Conservation (phyloP, 192 early-diverging fungal genomes). For the Entomortierella beljakovae region DNA sequence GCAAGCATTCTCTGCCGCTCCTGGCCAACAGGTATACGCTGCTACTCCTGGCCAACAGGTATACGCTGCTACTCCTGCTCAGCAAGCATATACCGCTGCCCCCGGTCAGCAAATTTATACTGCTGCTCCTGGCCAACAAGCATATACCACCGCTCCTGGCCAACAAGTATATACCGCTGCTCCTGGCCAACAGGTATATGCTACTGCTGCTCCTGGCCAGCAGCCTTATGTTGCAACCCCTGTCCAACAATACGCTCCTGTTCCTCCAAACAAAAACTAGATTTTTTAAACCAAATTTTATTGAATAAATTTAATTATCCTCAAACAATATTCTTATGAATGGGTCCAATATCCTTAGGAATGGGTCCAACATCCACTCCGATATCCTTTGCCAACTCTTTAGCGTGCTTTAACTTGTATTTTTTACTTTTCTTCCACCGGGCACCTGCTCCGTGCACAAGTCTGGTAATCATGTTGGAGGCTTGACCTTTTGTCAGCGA, state of each 20-base stretch:
- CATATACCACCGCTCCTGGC: neutral
- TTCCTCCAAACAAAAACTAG: conserved; percentile 17
- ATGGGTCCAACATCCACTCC: conserved; percentile 46
- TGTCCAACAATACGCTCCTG: conserved; percentile 4
- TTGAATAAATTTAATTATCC: neutral
- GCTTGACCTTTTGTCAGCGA: conserved; percentile 73
- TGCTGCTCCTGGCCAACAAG: neutral
- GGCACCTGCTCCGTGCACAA: conserved; percentile 64
- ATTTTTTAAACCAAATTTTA: neutral
- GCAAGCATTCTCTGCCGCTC: neutral
- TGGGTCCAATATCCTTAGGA: conserved; percentile 13
- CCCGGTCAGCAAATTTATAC: neutral
- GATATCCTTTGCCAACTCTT: conserved; percentile 36
- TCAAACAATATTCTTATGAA: neutral
- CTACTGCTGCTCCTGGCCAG: neutral
- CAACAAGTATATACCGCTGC: too few relatives aligned
- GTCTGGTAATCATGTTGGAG: conserved; percentile 72
- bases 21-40: neutral
- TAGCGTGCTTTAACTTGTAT: conserved; percentile 30
- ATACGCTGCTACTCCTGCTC: conserved; percentile 1
- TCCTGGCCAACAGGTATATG: neutral
- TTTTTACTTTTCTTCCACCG: conserved; percentile 56
- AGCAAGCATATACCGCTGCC: neutral
- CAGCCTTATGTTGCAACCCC: neutral
- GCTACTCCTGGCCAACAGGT: neutral